These are phyloP conservation scores for Trifolium repens DNA, from an alignment of 306 rosid genomes.

Conservation along the genomic window DNA sequence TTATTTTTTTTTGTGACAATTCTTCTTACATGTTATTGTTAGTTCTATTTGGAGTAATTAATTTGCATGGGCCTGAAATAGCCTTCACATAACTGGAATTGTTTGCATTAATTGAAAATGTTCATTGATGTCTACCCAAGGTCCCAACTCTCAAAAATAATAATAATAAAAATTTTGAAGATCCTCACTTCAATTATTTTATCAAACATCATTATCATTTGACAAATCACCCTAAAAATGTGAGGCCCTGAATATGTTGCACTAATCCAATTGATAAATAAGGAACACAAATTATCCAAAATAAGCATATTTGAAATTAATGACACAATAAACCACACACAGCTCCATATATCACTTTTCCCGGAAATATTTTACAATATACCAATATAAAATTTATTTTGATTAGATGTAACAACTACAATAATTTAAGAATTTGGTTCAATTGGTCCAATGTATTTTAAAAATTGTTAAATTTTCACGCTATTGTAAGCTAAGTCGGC, in stretches of 20 bases:
- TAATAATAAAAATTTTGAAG: not conserved
- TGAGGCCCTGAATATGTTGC: conserved; percentile 35
- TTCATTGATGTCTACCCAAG: conserved; percentile 23
- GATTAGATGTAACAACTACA: not conserved
- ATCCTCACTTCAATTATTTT: conserved; percentile 21
- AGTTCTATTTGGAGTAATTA: not conserved
- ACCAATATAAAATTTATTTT: not conserved
- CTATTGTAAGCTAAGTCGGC: no score
- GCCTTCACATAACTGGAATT: no score
- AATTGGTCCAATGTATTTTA: not conserved
- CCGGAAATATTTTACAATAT: no score
- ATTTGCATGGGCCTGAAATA: not conserved
- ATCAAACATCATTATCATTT: conserved; percentile 21
- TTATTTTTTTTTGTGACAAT: no score
- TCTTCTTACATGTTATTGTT: not conserved
- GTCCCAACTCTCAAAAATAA: conserved; percentile 1
- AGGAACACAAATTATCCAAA: not conserved
- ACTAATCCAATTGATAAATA: conserved; percentile 15
- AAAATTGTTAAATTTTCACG: no score
- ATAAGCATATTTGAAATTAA: not conserved
- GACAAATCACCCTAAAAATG: conserved; percentile 42
- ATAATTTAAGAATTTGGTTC: not conserved
- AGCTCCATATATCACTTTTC: not conserved
- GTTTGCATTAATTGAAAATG: conserved; percentile 39
- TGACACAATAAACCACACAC: not conserved